phyloP scores from a whole-genome alignment of 768 basidiomycete genomes.

The Mycena amicta region DNA sequence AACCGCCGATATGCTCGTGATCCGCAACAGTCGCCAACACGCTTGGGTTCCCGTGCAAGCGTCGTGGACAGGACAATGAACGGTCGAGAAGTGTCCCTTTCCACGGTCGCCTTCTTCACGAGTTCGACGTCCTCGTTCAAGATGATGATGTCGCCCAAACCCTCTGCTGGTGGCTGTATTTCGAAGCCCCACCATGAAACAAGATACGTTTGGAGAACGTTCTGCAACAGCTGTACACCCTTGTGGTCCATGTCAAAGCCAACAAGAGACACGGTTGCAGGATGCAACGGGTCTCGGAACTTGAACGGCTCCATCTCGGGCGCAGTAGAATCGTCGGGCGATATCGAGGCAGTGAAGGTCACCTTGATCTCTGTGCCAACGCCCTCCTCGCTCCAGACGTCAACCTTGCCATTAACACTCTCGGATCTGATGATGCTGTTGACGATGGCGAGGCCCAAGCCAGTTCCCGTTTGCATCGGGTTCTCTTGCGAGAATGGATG shows the following conservation, averaged over 20 bases:
- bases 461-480: slow-evolving; percentile 89
- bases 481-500: slow-evolving; percentile 98
- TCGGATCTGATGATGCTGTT: slow-evolving; percentile 88
- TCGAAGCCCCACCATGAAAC: slow-evolving; percentile 78
- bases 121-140: slow-evolving; percentile 75
- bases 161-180: slow-evolving; percentile 40
- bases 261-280: slow-evolving; percentile 64
- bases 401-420: slow-evolving; percentile 87
- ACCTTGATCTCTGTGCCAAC: slow-evolving; percentile 91
- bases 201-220: slow-evolving; percentile 67
- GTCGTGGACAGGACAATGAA: slow-evolving; percentile 78
- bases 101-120: slow-evolving; percentile 58
- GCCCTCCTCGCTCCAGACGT: slow-evolving; percentile 91
- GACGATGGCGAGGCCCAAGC: slow-evolving; percentile 92
- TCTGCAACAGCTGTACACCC: slow-evolving; percentile 68
- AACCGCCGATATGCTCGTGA: slow-evolving; percentile 81
- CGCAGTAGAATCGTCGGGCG: slow-evolving; percentile 35
- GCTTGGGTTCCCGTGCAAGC: slow-evolving; percentile 65
- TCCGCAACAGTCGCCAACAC: slow-evolving; percentile 66
- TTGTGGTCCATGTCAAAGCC: slow-evolving; percentile 69
- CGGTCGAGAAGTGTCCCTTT: slow-evolving; percentile 59
- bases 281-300: slow-evolving; percentile 39
- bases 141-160: slow-evolving; percentile 72
- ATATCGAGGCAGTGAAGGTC: slow-evolving; percentile 71
- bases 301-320: slow-evolving; percentile 50